Evolutionary conservation across 2,329 filamentous ascomycete genomes (phyloP), one percentile per base, ranked within the genome.

Genomic region (Ophiostoma novo-ulmi): DNA sequence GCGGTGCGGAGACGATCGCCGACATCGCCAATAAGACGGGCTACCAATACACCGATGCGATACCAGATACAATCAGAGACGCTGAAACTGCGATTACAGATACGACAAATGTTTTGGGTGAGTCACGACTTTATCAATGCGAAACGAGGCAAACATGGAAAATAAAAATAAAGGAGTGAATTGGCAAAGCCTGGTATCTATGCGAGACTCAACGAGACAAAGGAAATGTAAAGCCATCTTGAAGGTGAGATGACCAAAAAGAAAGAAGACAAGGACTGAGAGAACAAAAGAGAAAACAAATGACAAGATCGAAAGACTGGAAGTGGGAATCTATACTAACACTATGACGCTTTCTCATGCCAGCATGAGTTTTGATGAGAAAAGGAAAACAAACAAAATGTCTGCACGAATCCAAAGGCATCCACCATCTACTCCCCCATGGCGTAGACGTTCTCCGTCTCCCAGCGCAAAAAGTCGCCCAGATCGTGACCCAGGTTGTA

Each of bases 401-500:
- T 31, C 31, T 31, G 31, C 31, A 31, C 31, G 31, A 31, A 31
- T 31, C 3, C 3, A 31, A 31, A 31, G 31, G 31, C 31, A 31
- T 4, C 31, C 31, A 67, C 1, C 31, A 69, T 22, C 64, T 22
- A 35, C 7, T 36, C 66, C 5, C 38, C 26, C 63, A 71, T 38
- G 22, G 78, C 78, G 70, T 80, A 83, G 1, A 82, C 81, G 70
- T 86, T 80, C 74, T 86, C 82, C 4, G 83, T 78, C 76, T 87
- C 85, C 85, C 86, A 88, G 70, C 79, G 81, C 67, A 89, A 75
- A 74, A 87, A 88, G 72, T 88, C 86, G 1, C 84, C 84, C 55
- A 88, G 75, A 75, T 88, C 87, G 72, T 87, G 84, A 13, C 82
- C 82, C 2, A 89, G 79, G 73, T 89, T 89, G 75, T 84, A 88